Percentiles rank a stretch among this genome's conserved stretches.
Conservation (phyloP, 768 basidiomycete genomes). For the Mrakia hoshinonis region DNA sequence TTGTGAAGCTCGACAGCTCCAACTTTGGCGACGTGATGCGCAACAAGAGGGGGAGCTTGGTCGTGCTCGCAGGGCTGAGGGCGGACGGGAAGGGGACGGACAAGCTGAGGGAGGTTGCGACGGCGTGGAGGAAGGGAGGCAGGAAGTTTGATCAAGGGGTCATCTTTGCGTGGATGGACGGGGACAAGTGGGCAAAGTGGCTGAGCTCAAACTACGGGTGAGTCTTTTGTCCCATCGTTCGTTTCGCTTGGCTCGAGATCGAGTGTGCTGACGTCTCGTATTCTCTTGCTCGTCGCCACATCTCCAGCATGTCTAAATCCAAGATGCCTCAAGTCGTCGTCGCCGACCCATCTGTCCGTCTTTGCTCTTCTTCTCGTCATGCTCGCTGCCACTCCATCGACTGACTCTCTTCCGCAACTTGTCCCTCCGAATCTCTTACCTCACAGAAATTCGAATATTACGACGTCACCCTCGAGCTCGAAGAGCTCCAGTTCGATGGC, state of each 20-base stretch:
- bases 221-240: constrained; percentile 21
- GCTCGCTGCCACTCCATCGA: neutral
- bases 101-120: constrained; percentile 50
- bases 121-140: constrained; percentile 52
- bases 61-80: constrained; percentile 55
- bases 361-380: neutral
- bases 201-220: constrained; percentile 80
- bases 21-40: constrained; percentile 83
- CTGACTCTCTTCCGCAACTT: constrained; percentile 1
- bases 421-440: neutral
- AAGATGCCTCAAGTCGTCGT: constrained; percentile 53
- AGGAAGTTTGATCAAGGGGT: constrained; percentile 45
- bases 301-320: constrained; percentile 36
- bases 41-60: constrained; percentile 61
- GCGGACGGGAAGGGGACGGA: constrained; percentile 43
- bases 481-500: constrained; percentile 51
- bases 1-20: constrained; percentile 63
- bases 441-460: constrained; percentile 65
- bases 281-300: neutral
- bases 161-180: constrained; percentile 85
- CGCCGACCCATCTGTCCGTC: constrained; percentile 65
- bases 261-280: no score
- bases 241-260: no score
- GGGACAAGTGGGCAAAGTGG: constrained; percentile 74
- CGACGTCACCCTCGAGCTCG: constrained; percentile 54